Base-by-base conservation (phyloP, 129 eudicot species). In the Daucus carota region DNA sequence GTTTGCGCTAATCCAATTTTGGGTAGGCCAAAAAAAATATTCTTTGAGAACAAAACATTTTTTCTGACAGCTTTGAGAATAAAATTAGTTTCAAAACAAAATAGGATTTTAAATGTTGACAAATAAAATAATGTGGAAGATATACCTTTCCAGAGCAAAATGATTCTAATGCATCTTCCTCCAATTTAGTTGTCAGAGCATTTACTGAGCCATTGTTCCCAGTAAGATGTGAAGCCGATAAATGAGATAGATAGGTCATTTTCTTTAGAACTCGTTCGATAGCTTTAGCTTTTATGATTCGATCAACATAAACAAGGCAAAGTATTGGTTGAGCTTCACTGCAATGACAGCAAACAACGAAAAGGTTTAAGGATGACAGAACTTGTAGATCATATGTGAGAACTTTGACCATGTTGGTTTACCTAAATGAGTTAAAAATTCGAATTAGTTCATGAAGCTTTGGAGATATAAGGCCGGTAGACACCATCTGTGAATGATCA, bases 231-330 rank as follows among this genome's bases (percentile, higher is more conserved):
- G 94, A 81, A 69, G 79, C 78, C 41, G 76, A 60, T 46, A 88
- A 70, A 80, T 87, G 86, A 75, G 90, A 89, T 11, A 89, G 77
- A 57, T 43, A 73, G 60, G 82, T 29, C 50, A 82, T 43, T 82
- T 79, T 79, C 78, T 85, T 85, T 62, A 87, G 29, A 14, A 89
- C 40, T 73, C 87, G 80, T 78, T 80, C 86, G 77, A 91, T 83
- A 80, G 89, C 95, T 84, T 87, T 83, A 50, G 95, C 95, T 6
- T 88, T 86, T 78, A 91, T 79, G 26, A 79, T 83, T 81, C 82
- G 83, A 50, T 91, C 97, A 24, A 89, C 94, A 76, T 85, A 85
- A 83, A 89, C 83, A 72, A 91, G 85, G 78, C 89, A 88, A 48
- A 69, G 68, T 20, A 80, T 87, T 62, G 84, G 80, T 29, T 63